Conservation (phyloP, 257 asterid genomes). For the Lithospermum erythrorhizon region DNA sequence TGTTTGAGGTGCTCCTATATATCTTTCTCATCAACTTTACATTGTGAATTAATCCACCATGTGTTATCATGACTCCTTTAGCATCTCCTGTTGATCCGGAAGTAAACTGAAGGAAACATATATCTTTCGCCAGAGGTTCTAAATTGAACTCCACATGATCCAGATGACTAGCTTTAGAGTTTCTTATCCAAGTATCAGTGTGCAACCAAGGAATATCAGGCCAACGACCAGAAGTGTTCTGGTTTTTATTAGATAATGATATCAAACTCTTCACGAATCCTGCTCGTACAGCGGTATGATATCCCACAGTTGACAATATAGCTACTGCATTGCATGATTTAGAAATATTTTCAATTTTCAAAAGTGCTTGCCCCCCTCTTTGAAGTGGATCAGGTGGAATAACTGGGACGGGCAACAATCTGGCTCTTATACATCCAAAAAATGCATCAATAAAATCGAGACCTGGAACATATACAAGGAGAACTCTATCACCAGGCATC, state of each 20-base stretch:
- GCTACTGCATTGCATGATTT: slow-evolving; percentile 48
- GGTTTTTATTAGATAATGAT: slow-evolving; percentile 24
- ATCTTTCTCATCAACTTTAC: slow-evolving; percentile 50
- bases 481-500: slow-evolving; percentile 46
- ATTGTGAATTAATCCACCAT: slow-evolving; percentile 52
- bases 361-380: slow-evolving; percentile 47
- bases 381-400: slow-evolving; percentile 54
- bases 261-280: slow-evolving; percentile 52
- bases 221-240: slow-evolving; percentile 34
- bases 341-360: slow-evolving; percentile 45
- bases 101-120: slow-evolving; percentile 61
- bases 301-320: slow-evolving; percentile 56
- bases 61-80: slow-evolving; percentile 67
- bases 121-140: too few species aligned
- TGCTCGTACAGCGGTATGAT: slow-evolving; percentile 71
- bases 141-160: too few species aligned
- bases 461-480: slow-evolving; percentile 48
- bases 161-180: slow-evolving; percentile 17
- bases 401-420: slow-evolving; percentile 48
- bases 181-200: slow-evolving; percentile 49
- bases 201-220: slow-evolving; percentile 55
- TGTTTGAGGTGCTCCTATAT: slow-evolving; percentile 46
- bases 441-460: slow-evolving; percentile 60
- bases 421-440: slow-evolving; percentile 56
- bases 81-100: slow-evolving; percentile 66